Percentiles rank a stretch among this genome's conserved stretches.
Conservation (phyloP, 352 stramenopile species). For the Globisporangium yorkense region DNA sequence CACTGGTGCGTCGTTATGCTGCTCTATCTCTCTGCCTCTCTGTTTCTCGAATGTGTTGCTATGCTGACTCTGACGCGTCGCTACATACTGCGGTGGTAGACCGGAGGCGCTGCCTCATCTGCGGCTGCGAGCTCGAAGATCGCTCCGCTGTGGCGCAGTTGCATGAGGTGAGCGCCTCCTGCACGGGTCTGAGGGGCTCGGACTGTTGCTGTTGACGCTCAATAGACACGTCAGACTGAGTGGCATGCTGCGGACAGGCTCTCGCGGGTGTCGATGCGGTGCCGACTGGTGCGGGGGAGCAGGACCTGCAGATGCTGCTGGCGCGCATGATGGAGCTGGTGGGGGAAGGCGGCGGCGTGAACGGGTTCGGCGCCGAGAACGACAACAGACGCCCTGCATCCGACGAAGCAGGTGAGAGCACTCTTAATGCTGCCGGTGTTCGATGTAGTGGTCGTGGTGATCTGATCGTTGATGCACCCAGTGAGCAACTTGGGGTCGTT, state of each 20-base stretch:
- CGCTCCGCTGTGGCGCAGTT: neutral
- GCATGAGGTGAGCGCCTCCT: neutral
- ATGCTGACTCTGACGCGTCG: neutral
- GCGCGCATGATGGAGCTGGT: slow-evolving; percentile 28
- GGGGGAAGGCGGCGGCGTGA: slow-evolving; percentile 22
- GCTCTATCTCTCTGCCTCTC: neutral
- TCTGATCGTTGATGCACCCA: slow-evolving; percentile 6
- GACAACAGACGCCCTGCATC: slow-evolving; percentile 36
- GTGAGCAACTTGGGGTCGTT: slow-evolving; percentile 60
- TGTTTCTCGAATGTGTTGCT: neutral
- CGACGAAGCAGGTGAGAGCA: slow-evolving; percentile 33
- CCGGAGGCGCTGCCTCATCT: slow-evolving; percentile 57
- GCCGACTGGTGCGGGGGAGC: neutral
- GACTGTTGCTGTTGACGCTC: neutral
- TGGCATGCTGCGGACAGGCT: neutral
- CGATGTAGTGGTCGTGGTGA: no score
- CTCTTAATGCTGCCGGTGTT: neutral
- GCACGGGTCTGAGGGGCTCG: no score
- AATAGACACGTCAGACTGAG: no score
- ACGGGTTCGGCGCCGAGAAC: slow-evolving; percentile 19
- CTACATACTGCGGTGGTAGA: slow-evolving; percentile 19
- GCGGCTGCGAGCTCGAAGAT: slow-evolving; percentile 48
- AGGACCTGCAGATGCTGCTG: slow-evolving; percentile 40
- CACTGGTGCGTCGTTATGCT: slow-evolving; percentile 21
- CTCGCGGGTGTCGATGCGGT: slow-evolving; percentile 11